phyloP scores from a whole-genome alignment of 169 alveolate species.

The Eimeria necatrix region DNA sequence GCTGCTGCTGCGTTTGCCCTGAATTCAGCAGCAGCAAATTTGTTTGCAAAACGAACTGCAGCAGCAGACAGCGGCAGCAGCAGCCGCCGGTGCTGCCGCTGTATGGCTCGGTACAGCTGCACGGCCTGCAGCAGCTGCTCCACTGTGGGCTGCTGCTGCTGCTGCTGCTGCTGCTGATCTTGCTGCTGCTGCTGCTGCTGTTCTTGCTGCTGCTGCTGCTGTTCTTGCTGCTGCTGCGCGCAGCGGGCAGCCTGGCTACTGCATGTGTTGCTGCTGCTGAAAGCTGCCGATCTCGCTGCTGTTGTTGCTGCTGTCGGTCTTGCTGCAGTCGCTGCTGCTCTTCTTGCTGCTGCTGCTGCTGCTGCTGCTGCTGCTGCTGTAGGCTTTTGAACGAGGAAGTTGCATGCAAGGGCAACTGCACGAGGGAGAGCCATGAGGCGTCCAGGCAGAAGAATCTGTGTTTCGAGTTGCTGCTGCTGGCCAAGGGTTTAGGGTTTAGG shows the following conservation, averaged over 20 bases:
- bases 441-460: no score
- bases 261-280: background rate
- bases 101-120: background rate
- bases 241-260: background rate
- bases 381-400: background rate
- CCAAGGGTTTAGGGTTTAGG: background rate
- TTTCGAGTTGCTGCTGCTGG: background rate
- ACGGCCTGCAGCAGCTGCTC: background rate
- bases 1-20: background rate
- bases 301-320: background rate
- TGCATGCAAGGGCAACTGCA: background rate
- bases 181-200: background rate
- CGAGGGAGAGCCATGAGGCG: no score
- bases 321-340: background rate
- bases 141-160: background rate
- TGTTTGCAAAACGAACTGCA: no score
- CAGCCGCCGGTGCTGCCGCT: background rate
- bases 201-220: background rate
- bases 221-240: background rate
- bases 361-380: background rate
- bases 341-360: conserved; percentile 1
- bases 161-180: background rate
- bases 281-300: background rate
- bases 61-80: no score
- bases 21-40: background rate